phyloP scores from a whole-genome alignment of 495 filamentous ascomycete species.

The Geopyxis carbonaria region DNA sequence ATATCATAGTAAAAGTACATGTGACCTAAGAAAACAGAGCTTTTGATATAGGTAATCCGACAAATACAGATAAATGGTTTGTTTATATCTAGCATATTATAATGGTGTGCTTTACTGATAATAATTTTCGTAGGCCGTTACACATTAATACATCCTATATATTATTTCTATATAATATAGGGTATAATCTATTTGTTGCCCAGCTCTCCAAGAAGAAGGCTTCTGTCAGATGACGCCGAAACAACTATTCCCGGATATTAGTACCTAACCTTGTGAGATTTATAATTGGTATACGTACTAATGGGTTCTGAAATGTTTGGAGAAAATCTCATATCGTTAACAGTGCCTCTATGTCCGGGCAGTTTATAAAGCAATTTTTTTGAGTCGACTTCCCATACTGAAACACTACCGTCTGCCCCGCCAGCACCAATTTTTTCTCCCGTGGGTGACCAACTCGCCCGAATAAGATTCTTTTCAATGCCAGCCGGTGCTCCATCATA shows the following conservation, averaged over 20 bases:
- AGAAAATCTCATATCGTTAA: slow-evolving; percentile 86
- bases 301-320: slow-evolving; percentile 62
- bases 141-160: no score
- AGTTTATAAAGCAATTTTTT: slow-evolving; percentile 86
- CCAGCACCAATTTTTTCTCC: slow-evolving; percentile 79
- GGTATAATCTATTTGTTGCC: no score
- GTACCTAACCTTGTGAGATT: neutral
- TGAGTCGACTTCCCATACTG: slow-evolving; percentile 70
- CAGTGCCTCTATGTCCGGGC: slow-evolving; percentile 85
- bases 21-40: no score
- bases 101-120: no score
- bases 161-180: no score
- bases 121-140: no score
- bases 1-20: no score
- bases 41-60: no score
- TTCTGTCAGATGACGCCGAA: slow-evolving; percentile 70
- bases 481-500: slow-evolving; percentile 67
- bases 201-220: slow-evolving; percentile 60
- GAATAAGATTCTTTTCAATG: slow-evolving; percentile 79
- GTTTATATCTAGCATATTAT: no score
- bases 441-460: slow-evolving; percentile 76
- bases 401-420: slow-evolving; percentile 73
- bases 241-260: slow-evolving; percentile 39
- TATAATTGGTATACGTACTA: slow-evolving; percentile 42
- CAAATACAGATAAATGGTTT: no score